Percentiles rank a stretch among this genome's conserved stretches.
Evolutionary conservation across 345 rosid genomes (phyloP).

Genomic region (Kernera saxatilis): DNA sequence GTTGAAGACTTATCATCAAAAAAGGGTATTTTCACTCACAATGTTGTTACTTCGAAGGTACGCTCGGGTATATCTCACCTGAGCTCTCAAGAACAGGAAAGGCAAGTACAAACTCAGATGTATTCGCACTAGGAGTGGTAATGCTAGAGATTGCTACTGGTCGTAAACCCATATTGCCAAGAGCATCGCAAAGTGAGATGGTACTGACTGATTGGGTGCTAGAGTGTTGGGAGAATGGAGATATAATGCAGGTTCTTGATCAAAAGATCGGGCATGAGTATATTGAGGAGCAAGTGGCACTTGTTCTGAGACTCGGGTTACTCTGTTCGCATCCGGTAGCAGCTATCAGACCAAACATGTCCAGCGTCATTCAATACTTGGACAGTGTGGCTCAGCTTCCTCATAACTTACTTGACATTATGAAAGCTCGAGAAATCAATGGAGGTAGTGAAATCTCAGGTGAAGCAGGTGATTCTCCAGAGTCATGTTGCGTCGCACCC

Average conservation of each 20-base stretch:
- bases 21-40: neutral
- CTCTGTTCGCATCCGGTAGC: slow-evolving; percentile 16
- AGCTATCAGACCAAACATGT: slow-evolving; percentile 33
- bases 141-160: slow-evolving; percentile 60
- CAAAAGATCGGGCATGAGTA: neutral
- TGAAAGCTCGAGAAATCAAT: neutral
- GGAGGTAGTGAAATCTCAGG: neutral
- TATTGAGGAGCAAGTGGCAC: neutral
- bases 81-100: slow-evolving; percentile 65
- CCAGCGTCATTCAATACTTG: neutral
- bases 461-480: neutral
- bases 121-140: slow-evolving; percentile 47
- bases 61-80: slow-evolving; percentile 68
- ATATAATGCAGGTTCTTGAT: slow-evolving; percentile 17
- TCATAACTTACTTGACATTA: slow-evolving; percentile 7
- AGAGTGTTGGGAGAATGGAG: slow-evolving; percentile 9
- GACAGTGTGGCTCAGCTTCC: slow-evolving; percentile 17
- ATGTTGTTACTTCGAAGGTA: slow-evolving; percentile 34
- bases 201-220: slow-evolving; percentile 20
- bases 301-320: slow-evolving; percentile 14
- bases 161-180: neutral
- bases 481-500: neutral
- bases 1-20: neutral
- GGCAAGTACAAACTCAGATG: slow-evolving; percentile 58
- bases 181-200: neutral